Evolutionary conservation across 2,329 filamentous ascomycete genomes (phyloP).

Genomic region (Aureobasidium melanogenum): DNA sequence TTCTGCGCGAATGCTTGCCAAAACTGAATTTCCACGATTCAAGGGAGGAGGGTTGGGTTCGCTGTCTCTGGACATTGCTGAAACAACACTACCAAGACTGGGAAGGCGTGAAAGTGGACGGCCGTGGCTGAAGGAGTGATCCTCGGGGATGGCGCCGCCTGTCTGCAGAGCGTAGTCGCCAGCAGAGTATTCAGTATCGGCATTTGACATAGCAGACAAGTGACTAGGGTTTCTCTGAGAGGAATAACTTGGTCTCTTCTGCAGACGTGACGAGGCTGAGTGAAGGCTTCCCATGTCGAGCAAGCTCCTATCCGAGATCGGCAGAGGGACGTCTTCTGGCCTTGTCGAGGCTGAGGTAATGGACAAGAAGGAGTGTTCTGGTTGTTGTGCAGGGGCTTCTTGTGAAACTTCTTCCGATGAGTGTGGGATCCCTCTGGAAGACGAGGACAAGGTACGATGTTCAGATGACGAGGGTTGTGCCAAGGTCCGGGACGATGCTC

Average conservation of each 20-base stretch:
- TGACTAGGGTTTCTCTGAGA: conserved; percentile 46
- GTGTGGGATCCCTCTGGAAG: neutral
- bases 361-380: neutral
- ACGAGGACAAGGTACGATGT: neutral
- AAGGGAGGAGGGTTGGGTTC: conserved; percentile 25
- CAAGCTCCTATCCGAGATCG: neutral
- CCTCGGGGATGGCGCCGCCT: conserved; percentile 59
- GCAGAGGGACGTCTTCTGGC: conserved; percentile 6
- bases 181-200: conserved; percentile 44
- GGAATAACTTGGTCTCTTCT: conserved; percentile 47
- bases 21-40: conserved; percentile 23
- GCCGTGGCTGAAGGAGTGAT: conserved; percentile 20
- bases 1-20: conserved; percentile 28
- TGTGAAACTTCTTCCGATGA: neutral
- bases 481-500: neutral
- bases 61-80: conserved; percentile 53
- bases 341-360: conserved; percentile 1
- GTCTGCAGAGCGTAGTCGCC: conserved; percentile 72
- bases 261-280: conserved; percentile 19
- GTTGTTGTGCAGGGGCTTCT: neutral
- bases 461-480: neutral
- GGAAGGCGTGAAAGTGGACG: conserved; percentile 60
- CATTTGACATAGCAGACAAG: conserved; percentile 54
- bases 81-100: conserved; percentile 84
- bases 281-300: conserved; percentile 14